Evolutionary conservation across 106 monocot genomes (phyloP).

Genomic region (Dactylorhiza incarnata): DNA sequence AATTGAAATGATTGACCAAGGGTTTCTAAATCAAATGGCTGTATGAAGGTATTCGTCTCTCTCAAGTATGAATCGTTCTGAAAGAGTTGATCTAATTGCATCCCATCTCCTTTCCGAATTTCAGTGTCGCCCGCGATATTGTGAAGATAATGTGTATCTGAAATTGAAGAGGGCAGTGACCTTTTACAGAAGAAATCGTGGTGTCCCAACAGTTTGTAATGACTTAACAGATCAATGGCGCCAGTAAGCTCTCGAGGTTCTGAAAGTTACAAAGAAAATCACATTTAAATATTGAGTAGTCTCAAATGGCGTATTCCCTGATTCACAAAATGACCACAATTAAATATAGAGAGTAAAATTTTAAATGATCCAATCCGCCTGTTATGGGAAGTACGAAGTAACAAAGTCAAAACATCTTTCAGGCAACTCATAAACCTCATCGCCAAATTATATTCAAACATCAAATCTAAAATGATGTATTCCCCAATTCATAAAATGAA

Average conservation of each 20-base stretch:
- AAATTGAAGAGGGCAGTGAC: conserved; percentile 64
- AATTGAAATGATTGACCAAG: conserved; percentile 83
- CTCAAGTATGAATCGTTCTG: conserved; percentile 53
- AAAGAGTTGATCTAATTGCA: conserved; percentile 89
- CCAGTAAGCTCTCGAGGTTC: conserved; percentile 89
- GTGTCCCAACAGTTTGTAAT: conserved; percentile 71
- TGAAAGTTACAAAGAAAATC: conserved; percentile 23
- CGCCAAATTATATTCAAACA: not conserved
- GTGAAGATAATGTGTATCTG: conserved; percentile 93
- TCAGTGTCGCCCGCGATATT: conserved; percentile 94
- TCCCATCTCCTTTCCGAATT: conserved; percentile 89
- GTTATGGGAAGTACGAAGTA: not conserved
- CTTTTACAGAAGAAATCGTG: conserved; percentile 95
- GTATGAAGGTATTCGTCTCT: conserved; percentile 55
- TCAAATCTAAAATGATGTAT: not conserved
- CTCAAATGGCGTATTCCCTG: not conserved
- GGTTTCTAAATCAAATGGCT: conserved; percentile 67
- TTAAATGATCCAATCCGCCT: not conserved
- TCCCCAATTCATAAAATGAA: not conserved
- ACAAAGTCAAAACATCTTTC: not conserved
- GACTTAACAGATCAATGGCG: conserved; percentile 85
- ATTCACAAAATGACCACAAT: no score
- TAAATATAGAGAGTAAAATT: no score
- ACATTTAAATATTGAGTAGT: not conserved
- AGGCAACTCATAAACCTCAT: not conserved